Evolutionary conservation across 148 eudicot genomes (phyloP), one percentile per base, ranked within the genome.

Genomic region (Chenopodium suecicum): DNA sequence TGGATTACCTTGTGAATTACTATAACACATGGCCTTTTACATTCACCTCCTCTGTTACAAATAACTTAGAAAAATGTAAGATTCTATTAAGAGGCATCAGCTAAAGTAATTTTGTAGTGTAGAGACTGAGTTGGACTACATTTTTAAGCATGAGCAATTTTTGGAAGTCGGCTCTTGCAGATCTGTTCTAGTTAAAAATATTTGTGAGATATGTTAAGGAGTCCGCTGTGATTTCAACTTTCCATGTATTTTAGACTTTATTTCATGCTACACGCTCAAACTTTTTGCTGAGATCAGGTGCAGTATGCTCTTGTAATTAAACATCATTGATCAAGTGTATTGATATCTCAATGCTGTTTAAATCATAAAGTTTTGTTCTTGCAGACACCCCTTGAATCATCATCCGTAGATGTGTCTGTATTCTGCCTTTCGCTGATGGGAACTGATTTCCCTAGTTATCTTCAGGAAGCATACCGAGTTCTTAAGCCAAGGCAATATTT

Each of bases 361-460:
- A 79, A 16, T 25, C 32, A 46, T 27, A 2, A 74, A 60, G 22
- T 14, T 1, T 29, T 84, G 14, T 81, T 81, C 22, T 74, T 89
- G 91, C 92, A 95, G 98, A 95, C 98, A 52, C 92, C 98, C 25
- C 92, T 95, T 46, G 92, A 88, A 32, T 85, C 93, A 62, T 87
- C 93, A 63, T 91, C 94, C 46, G 86, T 91, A 25, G 98, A 95
- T 87, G 94, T 91, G 74, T 92, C 94, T 68, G 93, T 95, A 66
- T 95, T 95, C 83, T 95, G 98, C 81, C 98, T 95, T 79, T 95
- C 98, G 66, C 82, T 95, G 72, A 95, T 95, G 98, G 98, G 98
- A 76, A 95, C 93, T 72, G 88, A 90, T 88, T 95, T 87, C 74
- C 88, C 93, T 4, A 88, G 88, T 84, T 95, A 86, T 85, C 86